phyloP scores from a whole-genome alignment of 805 yeast genomes.

The Lipomyces chichibuensis region DNA sequence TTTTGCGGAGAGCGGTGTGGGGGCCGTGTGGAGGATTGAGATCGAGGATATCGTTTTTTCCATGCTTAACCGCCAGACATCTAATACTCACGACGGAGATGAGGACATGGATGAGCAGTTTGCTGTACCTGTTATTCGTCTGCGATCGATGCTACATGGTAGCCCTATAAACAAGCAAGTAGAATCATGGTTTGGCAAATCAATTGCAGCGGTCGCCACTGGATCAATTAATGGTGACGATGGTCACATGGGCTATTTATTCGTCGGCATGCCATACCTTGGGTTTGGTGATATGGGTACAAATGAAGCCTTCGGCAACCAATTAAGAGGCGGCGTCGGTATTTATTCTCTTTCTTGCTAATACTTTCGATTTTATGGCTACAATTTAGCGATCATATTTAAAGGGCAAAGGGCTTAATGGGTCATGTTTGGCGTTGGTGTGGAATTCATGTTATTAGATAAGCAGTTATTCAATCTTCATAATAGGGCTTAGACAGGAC shows the following conservation, averaged over 20 bases:
- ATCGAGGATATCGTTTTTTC: slow-evolving; percentile 16
- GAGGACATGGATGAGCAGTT: not conserved
- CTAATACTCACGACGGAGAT: not conserved
- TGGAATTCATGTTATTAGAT: not conserved
- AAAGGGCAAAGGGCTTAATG: not conserved
- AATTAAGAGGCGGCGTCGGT: slow-evolving; percentile 27
- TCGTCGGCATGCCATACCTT: slow-evolving; percentile 31
- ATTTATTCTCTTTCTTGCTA: slow-evolving; percentile 11
- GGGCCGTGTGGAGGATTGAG: slow-evolving; percentile 52
- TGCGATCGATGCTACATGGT: slow-evolving; percentile 16
- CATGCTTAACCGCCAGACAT: not conserved
- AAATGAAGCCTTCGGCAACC: not conserved
- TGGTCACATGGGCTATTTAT: slow-evolving; percentile 12
- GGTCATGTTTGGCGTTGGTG: not conserved
- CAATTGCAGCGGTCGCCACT: slow-evolving; percentile 17
- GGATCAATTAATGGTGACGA: not conserved
- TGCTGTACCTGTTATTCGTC: slow-evolving; percentile 15
- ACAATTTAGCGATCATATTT: not conserved
- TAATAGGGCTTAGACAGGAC: not conserved
- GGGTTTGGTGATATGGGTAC: slow-evolving; percentile 29
- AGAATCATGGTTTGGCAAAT: slow-evolving; percentile 30
- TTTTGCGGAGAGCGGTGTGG: slow-evolving; percentile 48
- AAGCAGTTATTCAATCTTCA: not conserved
- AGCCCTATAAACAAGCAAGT: slow-evolving; percentile 15
- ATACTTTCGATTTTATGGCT: not conserved